Evolutionary conservation across 2,329 filamentous ascomycete species (phyloP).

Genomic region (Fusarium verticillioides): DNA sequence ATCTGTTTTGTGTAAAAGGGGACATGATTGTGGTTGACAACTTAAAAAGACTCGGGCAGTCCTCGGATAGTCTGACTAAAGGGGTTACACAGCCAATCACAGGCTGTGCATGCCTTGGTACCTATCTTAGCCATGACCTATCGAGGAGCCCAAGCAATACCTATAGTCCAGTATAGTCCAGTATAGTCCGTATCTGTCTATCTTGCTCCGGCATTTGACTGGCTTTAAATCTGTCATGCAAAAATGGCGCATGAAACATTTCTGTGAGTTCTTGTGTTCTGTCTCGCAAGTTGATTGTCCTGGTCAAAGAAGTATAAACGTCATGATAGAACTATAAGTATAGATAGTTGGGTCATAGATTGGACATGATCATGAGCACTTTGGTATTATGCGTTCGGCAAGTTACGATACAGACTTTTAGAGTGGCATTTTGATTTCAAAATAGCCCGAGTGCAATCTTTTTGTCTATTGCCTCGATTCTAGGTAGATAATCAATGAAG

Average conservation of each 20-base stretch:
- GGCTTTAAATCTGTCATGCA: neutral
- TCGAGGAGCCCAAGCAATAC: neutral
- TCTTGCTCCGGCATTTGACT: neutral
- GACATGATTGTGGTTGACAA: neutral
- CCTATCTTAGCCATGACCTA: neutral
- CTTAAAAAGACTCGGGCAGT: neutral
- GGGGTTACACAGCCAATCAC: conserved; percentile 7
- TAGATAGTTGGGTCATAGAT: neutral
- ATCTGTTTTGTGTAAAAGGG: neutral
- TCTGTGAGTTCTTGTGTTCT: neutral
- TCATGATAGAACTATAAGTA: neutral
- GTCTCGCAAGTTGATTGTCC: neutral
- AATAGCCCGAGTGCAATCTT: neutral
- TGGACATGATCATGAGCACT: neutral
- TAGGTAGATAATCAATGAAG: neutral
- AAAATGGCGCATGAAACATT: neutral
- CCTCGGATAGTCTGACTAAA: neutral
- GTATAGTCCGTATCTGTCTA: neutral
- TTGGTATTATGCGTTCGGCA: neutral
- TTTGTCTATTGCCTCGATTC: neutral
- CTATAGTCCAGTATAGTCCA: neutral
- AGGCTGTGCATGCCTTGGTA: neutral
- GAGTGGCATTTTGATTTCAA: neutral
- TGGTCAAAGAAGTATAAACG: neutral
- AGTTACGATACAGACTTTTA: neutral